Evolutionary conservation across 441 rosid genomes (phyloP).

Genomic region (Jatropha podagrica): DNA sequence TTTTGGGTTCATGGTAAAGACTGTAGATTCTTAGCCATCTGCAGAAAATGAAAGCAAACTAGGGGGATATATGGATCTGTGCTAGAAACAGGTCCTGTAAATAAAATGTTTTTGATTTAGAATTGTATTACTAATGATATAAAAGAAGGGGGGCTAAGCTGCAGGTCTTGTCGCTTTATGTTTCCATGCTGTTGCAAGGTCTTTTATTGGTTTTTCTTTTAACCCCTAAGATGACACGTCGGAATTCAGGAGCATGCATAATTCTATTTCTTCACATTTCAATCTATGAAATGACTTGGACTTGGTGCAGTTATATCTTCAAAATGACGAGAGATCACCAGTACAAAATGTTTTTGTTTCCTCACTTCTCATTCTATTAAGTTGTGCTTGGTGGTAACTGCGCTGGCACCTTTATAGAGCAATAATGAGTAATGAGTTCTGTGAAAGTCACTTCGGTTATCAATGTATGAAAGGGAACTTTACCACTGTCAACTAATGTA

Average conservation of each 20-base stretch:
- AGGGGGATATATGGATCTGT: background rate
- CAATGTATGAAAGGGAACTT: background rate
- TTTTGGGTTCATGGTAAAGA: background rate
- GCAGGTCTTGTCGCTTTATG: no score
- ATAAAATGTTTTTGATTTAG: background rate
- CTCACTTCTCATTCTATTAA: background rate
- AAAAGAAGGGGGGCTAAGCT: no score
- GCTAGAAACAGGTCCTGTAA: background rate
- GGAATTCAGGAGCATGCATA: background rate
- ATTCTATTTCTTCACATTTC: background rate
- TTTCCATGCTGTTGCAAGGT: background rate
- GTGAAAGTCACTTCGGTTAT: background rate
- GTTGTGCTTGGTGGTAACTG: background rate
- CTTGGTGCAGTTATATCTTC: background rate
- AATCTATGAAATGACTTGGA: background rate
- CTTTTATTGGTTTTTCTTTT: background rate
- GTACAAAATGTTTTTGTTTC: background rate
- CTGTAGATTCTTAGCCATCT: background rate
- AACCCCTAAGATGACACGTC: background rate
- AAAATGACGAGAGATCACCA: background rate
- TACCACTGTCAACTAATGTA: background rate
- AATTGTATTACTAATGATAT: no score
- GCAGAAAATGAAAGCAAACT: background rate
- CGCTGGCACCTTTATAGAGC: background rate
- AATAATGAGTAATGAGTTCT: no score